Conservation (phyloP, 2,329 filamentous ascomycete genomes). For the Acephala macrosclerotiorum region DNA sequence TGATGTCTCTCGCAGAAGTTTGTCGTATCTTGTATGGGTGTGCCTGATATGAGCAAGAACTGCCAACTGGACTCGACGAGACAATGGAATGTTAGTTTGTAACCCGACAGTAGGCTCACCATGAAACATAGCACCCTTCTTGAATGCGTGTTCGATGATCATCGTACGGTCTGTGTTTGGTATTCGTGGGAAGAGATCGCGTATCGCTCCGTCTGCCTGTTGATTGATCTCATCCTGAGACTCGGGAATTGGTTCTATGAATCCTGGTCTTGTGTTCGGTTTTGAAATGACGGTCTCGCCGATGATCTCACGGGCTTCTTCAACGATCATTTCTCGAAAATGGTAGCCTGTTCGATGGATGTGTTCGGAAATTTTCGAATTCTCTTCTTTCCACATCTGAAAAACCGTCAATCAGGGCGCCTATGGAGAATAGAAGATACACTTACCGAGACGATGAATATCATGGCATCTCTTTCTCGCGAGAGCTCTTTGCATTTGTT, state of each 20-base stretch:
- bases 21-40: slow-evolving; percentile 70
- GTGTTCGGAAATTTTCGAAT: slow-evolving; percentile 49
- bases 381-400: slow-evolving; percentile 36
- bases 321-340: slow-evolving; percentile 64
- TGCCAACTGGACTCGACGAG: slow-evolving; percentile 69
- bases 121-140: slow-evolving; percentile 60
- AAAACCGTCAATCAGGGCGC: slow-evolving; percentile 3
- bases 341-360: slow-evolving; percentile 68
- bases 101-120: slow-evolving; percentile 65
- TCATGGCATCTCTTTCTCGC: slow-evolving; percentile 66
- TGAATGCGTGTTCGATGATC: slow-evolving; percentile 69
- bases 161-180: slow-evolving; percentile 68
- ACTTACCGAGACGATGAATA: slow-evolving; percentile 71
- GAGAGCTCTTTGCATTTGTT: slow-evolving; percentile 70
- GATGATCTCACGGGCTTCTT: slow-evolving; percentile 54
- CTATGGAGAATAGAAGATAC: neutral
- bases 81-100: slow-evolving; percentile 61
- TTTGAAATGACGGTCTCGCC: slow-evolving; percentile 42
- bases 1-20: slow-evolving; percentile 62
- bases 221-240: slow-evolving; percentile 66
- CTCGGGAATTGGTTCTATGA: slow-evolving; percentile 65
- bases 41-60: slow-evolving; percentile 73
- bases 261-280: slow-evolving; percentile 40
- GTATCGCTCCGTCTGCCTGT: slow-evolving; percentile 67
- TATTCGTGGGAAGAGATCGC: slow-evolving; percentile 70